Evolutionary conservation across 768 basidiomycete species (phyloP), one percentile per base, ranked within the genome.

Genomic region (Suillus clintonianus): DNA sequence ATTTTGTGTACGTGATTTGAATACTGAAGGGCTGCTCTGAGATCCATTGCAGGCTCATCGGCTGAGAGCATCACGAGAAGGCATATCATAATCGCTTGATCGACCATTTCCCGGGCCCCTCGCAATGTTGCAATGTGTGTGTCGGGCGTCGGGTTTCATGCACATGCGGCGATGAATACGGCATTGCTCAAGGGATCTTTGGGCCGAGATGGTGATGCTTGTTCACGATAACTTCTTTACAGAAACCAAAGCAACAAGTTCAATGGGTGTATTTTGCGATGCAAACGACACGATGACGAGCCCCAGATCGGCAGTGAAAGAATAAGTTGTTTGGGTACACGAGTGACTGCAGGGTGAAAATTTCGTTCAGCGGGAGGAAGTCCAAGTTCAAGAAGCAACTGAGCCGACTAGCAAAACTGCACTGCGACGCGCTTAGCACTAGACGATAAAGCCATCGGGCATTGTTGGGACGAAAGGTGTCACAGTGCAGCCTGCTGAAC

Each of bases 231-330:
- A 19, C 50, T 51, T 19, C 17, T 10, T 32, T 30, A 30, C 10
- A 30, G 51, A 53, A 53, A 53, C 51, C 30, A 53, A 53, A 34
- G 32, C 51, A 34, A 53, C 51, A 53, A 53, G 51, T 53, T 53
- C 32, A 13, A 53, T 4, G 10, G 10, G 11, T 32, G 51, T 32
- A 19, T n/a, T n/a, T 32, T 11, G 5, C 30, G 30, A 53, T 53
- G 51, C 51, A 53, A 53, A 11, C 51, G 19, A 34, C 30, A 53
- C 34, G 32, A 34, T 34, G n/a, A 13, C 4, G 51, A 32, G 51
- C 19, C 51, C 11, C 11, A 34, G 17, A 53, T 53, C 51, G 32
- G 17, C 6, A 11, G 30, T 51, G 30, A 34, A 53, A 11, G 32
- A 13, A 53, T n/a, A 39, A 14, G 13, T 3, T 13, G 32, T n/a